A percentile compares a stretch with the other conserved stretches of the same genome.
Evolutionary conservation across 495 filamentous ascomycete species (phyloP).

Genomic region (Daldinia concentrica): DNA sequence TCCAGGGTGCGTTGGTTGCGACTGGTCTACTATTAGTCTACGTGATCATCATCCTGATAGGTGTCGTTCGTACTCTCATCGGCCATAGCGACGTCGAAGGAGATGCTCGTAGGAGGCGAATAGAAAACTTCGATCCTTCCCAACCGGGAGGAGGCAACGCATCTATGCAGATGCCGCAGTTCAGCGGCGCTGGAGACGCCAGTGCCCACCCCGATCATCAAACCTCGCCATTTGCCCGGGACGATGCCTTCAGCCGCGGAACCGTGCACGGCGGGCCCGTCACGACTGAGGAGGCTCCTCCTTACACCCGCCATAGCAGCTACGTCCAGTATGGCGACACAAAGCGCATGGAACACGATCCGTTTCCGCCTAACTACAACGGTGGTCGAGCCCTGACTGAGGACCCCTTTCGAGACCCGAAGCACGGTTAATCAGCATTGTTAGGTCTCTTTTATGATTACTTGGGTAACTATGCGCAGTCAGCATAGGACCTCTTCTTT

Average conservation of each 20-base stretch:
- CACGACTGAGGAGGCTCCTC: constrained; percentile 35
- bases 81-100: constrained; percentile 62
- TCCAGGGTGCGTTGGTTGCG: constrained; percentile 80
- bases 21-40: constrained; percentile 74
- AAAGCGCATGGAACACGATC: constrained; percentile 25
- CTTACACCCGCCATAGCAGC: constrained; percentile 37
- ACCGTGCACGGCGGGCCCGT: constrained; percentile 30
- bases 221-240: constrained; percentile 26
- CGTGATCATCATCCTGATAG: constrained; percentile 78
- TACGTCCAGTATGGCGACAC: constrained; percentile 39
- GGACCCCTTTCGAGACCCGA: constrained; percentile 28
- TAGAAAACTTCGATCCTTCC: constrained; percentile 20
- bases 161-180: constrained; percentile 24
- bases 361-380: background rate
- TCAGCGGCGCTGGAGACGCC: constrained; percentile 22
- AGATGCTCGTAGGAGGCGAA: constrained; percentile 27
- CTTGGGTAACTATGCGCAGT: background rate
- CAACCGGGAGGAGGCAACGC: background rate
- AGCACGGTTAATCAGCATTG: background rate
- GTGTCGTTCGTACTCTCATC: constrained; percentile 70
- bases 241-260: constrained; percentile 29
- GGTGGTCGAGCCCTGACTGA: constrained; percentile 7
- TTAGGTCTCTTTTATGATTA: background rate
- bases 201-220: constrained; percentile 39
- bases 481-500: background rate